Base-by-base conservation (phyloP, 306 rosid genomes). In the Rosa rugosa region DNA sequence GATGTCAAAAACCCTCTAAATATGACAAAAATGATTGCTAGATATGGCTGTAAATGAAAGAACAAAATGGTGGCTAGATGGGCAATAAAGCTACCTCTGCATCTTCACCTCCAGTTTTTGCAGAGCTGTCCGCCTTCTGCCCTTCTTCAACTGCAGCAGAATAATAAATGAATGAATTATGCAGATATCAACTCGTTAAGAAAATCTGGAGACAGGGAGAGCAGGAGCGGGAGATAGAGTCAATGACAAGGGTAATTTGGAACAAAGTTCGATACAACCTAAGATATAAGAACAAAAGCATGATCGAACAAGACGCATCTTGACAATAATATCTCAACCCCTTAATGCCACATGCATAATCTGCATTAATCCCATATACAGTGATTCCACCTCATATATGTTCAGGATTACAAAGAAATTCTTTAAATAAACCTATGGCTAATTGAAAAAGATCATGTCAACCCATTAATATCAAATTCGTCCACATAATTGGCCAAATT, bases 71-170 rank as follows among this genome's bases (percentile, higher is more conserved):
- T 64, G 6, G 73, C 70, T 71, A 79, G 40, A 66, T 27, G 41
- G 36, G 71, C 42, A 72, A 64, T 77, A 64, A 76, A 72, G 75
- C 69, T 74, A 89, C 91, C 90, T 87, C 87, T 71, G 87, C 91
- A 36, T 81, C 84, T 64, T 83, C 83, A 75, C 84, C 90, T 73
- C 77, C 87, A 36, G 84, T 82, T 79, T 80, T 80, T 13, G 85
- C 79, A 62, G 86, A 66, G 31, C 80, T 62, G 31, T 85, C 87
- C 53, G 59, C 79, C 90, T 84, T 89, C 68, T 80, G 88, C 16
- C 36, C 31, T 53, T 87, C 94, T 25, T 90, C 91, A 7, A 53
- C 88, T 87, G 82, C 71, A 42, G 27, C 25, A 51, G 27, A 75
- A 69, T 54, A 42, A 27, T 0, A 50, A 3, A 77, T 51, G 36